Evolutionary conservation across 1,284 basidiomycete species (phyloP), one percentile per base, ranked within the genome.

Genomic region (Fomitopsis palustris): DNA sequence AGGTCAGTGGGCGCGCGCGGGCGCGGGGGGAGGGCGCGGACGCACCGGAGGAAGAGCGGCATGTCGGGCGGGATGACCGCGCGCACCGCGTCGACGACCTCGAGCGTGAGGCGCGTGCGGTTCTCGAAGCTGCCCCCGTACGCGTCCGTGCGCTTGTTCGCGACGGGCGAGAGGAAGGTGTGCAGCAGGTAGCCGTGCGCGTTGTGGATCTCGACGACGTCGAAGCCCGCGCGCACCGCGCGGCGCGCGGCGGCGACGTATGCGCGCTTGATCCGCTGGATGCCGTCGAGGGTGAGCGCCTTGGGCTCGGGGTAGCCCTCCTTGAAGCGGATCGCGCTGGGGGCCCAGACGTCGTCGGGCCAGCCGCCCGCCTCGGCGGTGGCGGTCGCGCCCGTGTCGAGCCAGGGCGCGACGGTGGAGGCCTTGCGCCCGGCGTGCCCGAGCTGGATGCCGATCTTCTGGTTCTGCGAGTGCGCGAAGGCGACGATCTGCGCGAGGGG

Each of bases 361-460:
- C 90, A 92, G 4, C 91, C 90, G 52, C 72, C 75, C 72, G 75
- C 81, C 8, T 75, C 72, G 42, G 72, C 69, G 1, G 67, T 72
- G 29, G 79, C 78, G 31, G 70, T 64, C 51, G 69, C 64, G 25
- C 71, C 65, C 16, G 63, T 59, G 42, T 75, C 77, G 17, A 86
- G 76, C 86, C 87, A 90, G 1, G 86, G 85, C 1, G 86, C 80
- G 56, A 81, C 77, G 0, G 82, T 84, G 14, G 83, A 85, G 0
- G 88, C 87, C 71, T 93, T 92, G 38, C 90, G 77, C 0, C 91
- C 90, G 0, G 89, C 90, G 70, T 93, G 90, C 0, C 85, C 86
- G 17, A 94, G 80, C 69, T 94, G 91, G 53, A 93, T 80, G 4
- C 85, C 91, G 19, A 90, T 83, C 63, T 81, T 82, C 55, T 81